Evolutionary conservation across 345 rosid genomes (phyloP).

Genomic region (Pugionium cornutum): DNA sequence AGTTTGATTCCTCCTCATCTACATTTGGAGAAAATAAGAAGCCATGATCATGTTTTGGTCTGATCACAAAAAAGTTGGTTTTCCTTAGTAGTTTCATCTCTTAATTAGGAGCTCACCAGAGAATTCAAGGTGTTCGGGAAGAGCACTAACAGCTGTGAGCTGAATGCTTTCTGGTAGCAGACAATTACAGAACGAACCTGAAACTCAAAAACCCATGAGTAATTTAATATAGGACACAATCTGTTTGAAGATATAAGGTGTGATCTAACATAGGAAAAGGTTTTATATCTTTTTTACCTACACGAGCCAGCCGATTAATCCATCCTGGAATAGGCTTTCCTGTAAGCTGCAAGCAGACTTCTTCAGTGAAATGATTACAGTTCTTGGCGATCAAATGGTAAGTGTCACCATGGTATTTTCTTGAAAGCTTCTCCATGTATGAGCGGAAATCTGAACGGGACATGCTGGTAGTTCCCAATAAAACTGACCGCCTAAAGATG

Average conservation of each 20-base stretch:
- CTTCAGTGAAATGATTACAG: conserved; percentile 94
- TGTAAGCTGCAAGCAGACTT: conserved; percentile 65
- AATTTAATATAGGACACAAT: not conserved
- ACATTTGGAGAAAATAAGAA: conserved; percentile 20
- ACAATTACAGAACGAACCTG: conserved; percentile 95
- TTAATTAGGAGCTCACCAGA: conserved; percentile 57
- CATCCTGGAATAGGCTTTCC: conserved; percentile 95
- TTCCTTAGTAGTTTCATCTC: not conserved
- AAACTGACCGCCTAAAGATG: conserved; percentile 75
- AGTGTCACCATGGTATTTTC: conserved; percentile 76
- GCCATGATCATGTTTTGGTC: not conserved
- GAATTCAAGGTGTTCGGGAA: conserved; percentile 65
- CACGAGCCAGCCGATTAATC: conserved; percentile 85
- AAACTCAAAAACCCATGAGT: conserved; percentile 38
- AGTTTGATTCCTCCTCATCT: conserved; percentile 60
- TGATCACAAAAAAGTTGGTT: conserved; percentile 1
- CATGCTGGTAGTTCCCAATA: conserved; percentile 70
- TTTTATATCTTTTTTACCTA: conserved; percentile 48
- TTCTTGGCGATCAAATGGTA: conserved; percentile 97
- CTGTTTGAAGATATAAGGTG: not conserved
- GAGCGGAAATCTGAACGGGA: conserved; percentile 68
- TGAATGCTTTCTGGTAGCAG: conserved; percentile 88
- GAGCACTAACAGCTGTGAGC: conserved; percentile 73
- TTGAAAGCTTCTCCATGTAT: conserved; percentile 77
- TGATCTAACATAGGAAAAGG: not conserved